These are phyloP conservation scores for Penicillium sp. DNA, from an alignment of 2,329 filamentous ascomycete genomes.

Conservation along the genomic window DNA sequence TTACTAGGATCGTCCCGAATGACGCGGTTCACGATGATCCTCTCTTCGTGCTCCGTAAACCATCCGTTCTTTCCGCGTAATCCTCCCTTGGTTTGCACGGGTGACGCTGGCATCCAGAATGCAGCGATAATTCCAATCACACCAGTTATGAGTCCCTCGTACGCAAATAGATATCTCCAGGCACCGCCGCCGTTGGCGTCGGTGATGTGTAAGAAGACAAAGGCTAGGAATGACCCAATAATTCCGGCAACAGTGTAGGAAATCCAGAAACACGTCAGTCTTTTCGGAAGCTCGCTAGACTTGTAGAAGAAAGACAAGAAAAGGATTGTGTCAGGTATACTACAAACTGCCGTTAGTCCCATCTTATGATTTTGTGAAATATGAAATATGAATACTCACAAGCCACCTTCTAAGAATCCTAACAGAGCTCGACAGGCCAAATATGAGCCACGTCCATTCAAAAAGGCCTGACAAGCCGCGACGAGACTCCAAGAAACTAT, in stretches of 20 bases:
- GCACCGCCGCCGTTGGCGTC: neutral
- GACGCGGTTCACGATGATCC: constrained; percentile 63
- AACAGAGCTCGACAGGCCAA: neutral
- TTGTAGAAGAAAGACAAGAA: constrained; percentile 72
- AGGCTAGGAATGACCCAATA: constrained; percentile 37
- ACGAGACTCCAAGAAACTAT: constrained; percentile 47
- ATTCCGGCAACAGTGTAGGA: constrained; percentile 54
- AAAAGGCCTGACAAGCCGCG: constrained; percentile 1
- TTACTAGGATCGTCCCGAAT: constrained; percentile 53
- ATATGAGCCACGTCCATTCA: neutral
- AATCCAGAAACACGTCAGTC: constrained; percentile 67
- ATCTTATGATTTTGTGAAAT: neutral
- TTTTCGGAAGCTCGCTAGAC: constrained; percentile 60
- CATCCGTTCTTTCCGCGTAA: constrained; percentile 60
- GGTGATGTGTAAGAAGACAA: neutral
- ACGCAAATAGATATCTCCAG: constrained; percentile 4
- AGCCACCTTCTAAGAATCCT: neutral
- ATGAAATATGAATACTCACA: neutral
- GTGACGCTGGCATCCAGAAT: constrained; percentile 58
- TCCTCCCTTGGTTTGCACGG: constrained; percentile 59
- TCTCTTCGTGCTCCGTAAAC: constrained; percentile 63
- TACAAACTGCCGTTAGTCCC: neutral
- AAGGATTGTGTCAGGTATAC: constrained; percentile 17
- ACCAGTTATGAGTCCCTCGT: neutral
- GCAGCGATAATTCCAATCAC: constrained; percentile 2